Conservation (phyloP, 305 asterid genomes). For the Solanum hybrid region DNA sequence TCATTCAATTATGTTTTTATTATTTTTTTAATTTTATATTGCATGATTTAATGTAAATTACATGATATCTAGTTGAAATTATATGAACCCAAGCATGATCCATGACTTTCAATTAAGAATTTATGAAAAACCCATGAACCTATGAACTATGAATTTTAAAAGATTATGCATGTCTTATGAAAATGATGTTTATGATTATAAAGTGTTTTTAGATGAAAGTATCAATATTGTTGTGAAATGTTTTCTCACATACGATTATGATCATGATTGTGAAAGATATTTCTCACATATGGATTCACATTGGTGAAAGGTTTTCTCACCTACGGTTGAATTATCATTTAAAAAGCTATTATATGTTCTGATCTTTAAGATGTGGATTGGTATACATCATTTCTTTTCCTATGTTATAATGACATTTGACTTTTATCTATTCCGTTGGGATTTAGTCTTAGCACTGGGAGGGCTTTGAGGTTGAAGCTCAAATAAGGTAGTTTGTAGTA, state of each 20-base stretch:
- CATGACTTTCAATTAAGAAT: neutral
- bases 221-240: neutral
- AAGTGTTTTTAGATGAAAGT: neutral
- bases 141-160: neutral
- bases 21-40: too few relatives aligned
- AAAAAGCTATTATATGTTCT: too few relatives aligned
- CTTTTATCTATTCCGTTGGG: neutral
- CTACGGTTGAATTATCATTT: too few relatives aligned
- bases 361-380: too few relatives aligned
- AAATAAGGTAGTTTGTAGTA: neutral
- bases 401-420: too few relatives aligned
- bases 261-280: too few relatives aligned
- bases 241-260: neutral
- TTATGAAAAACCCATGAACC: neutral
- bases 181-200: neutral
- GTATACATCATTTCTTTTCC: too few relatives aligned
- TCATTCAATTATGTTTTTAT: neutral
- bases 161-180: neutral
- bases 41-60: neutral
- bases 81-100: neutral
- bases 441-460: neutral
- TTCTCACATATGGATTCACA: too few relatives aligned
- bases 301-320: too few relatives aligned
- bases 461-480: neutral
- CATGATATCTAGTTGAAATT: neutral